Conservation (phyloP, 805 yeast species). For the Maudiozyma saulgeensis region DNA sequence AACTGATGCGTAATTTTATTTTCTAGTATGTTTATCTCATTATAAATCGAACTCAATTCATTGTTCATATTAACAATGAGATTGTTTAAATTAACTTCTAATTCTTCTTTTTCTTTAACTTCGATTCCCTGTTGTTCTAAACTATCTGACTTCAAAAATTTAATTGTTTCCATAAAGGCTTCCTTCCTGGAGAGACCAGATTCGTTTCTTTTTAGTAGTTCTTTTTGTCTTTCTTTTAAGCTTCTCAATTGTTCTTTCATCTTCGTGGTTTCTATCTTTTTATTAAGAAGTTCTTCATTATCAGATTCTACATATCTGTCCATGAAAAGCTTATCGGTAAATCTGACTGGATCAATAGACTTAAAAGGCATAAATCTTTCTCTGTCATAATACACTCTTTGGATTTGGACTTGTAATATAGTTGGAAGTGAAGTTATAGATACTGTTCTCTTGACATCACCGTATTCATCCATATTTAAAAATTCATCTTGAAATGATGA, state of each 20-base stretch:
- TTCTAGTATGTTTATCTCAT: constrained; percentile 37
- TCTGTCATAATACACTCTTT: constrained; percentile 84
- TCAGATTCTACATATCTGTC: constrained; percentile 78
- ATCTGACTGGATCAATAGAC: constrained; percentile 72
- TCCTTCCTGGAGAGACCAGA: constrained; percentile 42
- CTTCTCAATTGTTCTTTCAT: constrained; percentile 51
- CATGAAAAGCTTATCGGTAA: constrained; percentile 67
- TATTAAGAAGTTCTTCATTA: constrained; percentile 41
- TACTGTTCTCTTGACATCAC: constrained; percentile 62
- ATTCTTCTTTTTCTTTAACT: constrained; percentile 15
- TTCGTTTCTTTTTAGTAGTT: constrained; percentile 38
- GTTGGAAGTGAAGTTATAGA: constrained; percentile 67
- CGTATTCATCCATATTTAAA: constrained; percentile 57
- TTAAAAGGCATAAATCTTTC: constrained; percentile 67
- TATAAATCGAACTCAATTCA: constrained; percentile 36
- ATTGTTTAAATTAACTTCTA: constrained; percentile 29
- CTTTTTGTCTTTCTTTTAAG: constrained; percentile 36
- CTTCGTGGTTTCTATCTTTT: constrained; percentile 43
- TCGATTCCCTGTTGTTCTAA: constrained; percentile 37
- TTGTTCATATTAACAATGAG: constrained; percentile 40
- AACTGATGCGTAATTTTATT: constrained; percentile 50
- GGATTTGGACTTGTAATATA: constrained; percentile 84
- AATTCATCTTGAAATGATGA: constrained; percentile 63
- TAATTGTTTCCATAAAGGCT: constrained; percentile 45
- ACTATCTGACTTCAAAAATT: constrained; percentile 41